Evolutionary conservation across 495 filamentous ascomycete species (phyloP).

Genomic region (Ramalina intermedia): DNA sequence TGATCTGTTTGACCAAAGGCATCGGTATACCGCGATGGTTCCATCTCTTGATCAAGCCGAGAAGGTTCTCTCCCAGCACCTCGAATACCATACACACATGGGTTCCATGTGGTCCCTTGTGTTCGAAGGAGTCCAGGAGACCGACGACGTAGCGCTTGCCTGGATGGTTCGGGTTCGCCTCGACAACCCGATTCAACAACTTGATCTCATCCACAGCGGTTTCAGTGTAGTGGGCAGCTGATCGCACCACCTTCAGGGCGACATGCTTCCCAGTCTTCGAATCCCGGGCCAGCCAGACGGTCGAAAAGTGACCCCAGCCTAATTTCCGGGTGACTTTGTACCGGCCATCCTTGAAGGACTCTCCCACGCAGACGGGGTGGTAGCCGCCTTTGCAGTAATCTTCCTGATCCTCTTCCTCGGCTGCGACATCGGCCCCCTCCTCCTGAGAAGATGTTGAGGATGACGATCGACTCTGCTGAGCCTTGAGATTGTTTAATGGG

Average conservation of each 20-base stretch:
- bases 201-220: constrained; percentile 99
- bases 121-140: constrained; percentile 90
- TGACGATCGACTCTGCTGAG: constrained; percentile 52
- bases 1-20: constrained; percentile 93
- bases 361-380: constrained; percentile 83
- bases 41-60: constrained; percentile 95
- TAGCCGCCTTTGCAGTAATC: constrained; percentile 99
- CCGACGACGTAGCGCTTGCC: constrained; percentile 91
- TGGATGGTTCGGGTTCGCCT: constrained; percentile 85
- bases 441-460: constrained; percentile 66
- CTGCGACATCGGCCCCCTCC: constrained; percentile 81
- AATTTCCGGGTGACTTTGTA: constrained; percentile 95
- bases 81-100: constrained; percentile 99
- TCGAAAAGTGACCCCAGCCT: constrained; percentile 98
- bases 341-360: constrained; percentile 93
- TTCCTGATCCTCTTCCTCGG: constrained; percentile 96
- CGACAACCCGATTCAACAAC: constrained; percentile 86
- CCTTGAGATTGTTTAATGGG: constrained; percentile 33
- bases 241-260: constrained; percentile 92
- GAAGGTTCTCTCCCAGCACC: constrained; percentile 86
- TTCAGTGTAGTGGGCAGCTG: constrained; percentile 95
- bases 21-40: constrained; percentile 96
- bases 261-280: constrained; percentile 87
- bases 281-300: constrained; percentile 91
- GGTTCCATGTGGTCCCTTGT: constrained; percentile 89